phyloP scores from a whole-genome alignment of 1,284 basidiomycete species.

The Cutaneotrichosporon curvatum region DNA sequence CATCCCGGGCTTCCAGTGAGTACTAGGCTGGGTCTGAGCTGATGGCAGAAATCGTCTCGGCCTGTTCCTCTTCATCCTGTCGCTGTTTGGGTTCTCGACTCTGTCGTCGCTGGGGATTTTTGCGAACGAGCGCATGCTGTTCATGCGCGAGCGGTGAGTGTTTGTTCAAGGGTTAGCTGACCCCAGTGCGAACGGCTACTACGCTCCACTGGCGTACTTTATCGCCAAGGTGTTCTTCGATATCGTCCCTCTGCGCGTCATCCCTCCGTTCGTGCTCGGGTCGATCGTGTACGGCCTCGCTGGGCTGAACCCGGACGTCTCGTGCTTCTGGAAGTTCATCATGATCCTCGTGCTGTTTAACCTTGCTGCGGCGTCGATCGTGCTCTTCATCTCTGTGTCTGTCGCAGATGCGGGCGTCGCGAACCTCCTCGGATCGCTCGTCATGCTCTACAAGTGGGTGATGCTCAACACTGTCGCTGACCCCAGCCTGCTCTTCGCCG shows the following conservation, averaged over 20 bases:
- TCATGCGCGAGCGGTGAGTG: conserved; percentile 84
- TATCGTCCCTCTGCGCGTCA: conserved; percentile 83
- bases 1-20: conserved; percentile 85
- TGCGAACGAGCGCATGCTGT: conserved; percentile 86
- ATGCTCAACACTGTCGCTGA: conserved; percentile 1
- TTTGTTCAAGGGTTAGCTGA: neutral
- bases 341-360: conserved; percentile 92
- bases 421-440: conserved; percentile 82
- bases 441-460: conserved; percentile 95
- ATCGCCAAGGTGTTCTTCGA: conserved; percentile 94
- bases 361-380: conserved; percentile 81
- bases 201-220: conserved; percentile 92
- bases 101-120: conserved; percentile 86
- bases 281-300: conserved; percentile 89
- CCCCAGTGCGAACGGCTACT: conserved; percentile 85
- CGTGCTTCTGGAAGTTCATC: conserved; percentile 95
- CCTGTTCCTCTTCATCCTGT: conserved; percentile 91
- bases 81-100: conserved; percentile 92
- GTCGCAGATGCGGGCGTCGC: conserved; percentile 80
- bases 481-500: conserved; percentile 81
- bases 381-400: conserved; percentile 81
- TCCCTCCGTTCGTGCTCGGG: conserved; percentile 89
- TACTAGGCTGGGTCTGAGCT: neutral
- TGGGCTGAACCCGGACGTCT: conserved; percentile 81
- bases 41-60: conserved; percentile 52